These are phyloP conservation scores for Colletotrichum scovillei DNA, from an alignment of 2,329 filamentous ascomycete species.

Conservation along the genomic window DNA sequence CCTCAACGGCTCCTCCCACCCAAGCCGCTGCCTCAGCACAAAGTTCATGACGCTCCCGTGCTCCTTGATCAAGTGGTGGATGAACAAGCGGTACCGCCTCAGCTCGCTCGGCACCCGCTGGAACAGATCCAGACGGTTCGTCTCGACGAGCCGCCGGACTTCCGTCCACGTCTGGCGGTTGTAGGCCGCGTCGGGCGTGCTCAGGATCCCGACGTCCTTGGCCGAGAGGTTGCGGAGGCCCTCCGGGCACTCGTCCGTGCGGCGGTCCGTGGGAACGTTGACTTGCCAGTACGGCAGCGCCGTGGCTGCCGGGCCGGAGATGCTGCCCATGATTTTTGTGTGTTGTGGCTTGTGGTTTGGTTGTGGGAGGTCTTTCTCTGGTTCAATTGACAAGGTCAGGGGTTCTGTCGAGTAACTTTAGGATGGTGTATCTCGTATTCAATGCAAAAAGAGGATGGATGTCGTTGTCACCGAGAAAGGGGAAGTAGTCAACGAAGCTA, in stretches of 20 bases:
- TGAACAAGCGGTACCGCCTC: slow-evolving; percentile 80
- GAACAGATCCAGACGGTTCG: slow-evolving; percentile 81
- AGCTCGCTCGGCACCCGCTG: slow-evolving; percentile 82
- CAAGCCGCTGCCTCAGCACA: slow-evolving; percentile 75
- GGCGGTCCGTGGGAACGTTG: slow-evolving; percentile 75
- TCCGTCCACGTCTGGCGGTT: slow-evolving; percentile 74
- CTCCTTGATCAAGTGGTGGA: slow-evolving; percentile 68
- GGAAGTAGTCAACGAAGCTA: background rate
- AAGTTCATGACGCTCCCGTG: slow-evolving; percentile 85
- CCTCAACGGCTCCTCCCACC: slow-evolving; percentile 63
- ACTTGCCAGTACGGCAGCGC: slow-evolving; percentile 81
- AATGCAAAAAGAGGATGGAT: background rate
- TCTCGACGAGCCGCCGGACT: slow-evolving; percentile 69
- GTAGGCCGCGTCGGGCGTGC: slow-evolving; percentile 76
- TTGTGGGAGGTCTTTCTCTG: background rate
- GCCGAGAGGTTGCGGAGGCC: slow-evolving; percentile 72
- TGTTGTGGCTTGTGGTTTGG: background rate
- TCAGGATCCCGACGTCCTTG: slow-evolving; percentile 79
- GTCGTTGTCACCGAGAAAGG: background rate
- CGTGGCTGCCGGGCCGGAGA: slow-evolving; percentile 5
- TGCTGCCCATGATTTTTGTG: slow-evolving; percentile 19
- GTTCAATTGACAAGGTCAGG: background rate
- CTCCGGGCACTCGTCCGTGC: slow-evolving; percentile 75
- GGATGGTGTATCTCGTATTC: background rate
- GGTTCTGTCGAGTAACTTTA: background rate